Evolutionary conservation across 148 eudicot genomes (phyloP).

Genomic region (Selenicereus undatus): DNA sequence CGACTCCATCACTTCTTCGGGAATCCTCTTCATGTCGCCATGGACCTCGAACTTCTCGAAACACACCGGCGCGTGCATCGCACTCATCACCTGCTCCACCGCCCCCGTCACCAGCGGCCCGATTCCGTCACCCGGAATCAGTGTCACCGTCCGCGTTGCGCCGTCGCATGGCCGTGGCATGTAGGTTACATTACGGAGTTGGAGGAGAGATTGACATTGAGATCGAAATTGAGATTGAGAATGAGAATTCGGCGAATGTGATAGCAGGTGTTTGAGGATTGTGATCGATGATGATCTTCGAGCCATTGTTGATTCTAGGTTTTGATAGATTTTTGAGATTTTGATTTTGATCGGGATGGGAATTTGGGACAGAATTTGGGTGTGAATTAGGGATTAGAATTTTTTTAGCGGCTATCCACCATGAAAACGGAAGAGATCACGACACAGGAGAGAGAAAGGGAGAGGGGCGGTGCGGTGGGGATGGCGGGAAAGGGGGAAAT

Average conservation of each 20-base stretch:
- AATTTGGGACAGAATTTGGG: too few species aligned
- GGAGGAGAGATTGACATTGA: slow-evolving; percentile 33
- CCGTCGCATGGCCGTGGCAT: slow-evolving; percentile 94
- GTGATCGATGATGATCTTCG: slow-evolving; percentile 34
- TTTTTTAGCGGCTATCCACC: not conserved
- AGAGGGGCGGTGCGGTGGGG: not conserved
- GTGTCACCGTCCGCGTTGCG: slow-evolving; percentile 50
- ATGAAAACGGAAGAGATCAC: slow-evolving; percentile 2
- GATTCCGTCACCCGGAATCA: slow-evolving; percentile 81
- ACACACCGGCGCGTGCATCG: slow-evolving; percentile 74
- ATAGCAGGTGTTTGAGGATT: slow-evolving; percentile 31
- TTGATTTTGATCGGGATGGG: not conserved
- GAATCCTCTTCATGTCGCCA: slow-evolving; percentile 59
- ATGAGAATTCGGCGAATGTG: slow-evolving; percentile 2
- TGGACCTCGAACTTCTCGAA: slow-evolving; percentile 67
- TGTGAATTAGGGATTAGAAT: not conserved
- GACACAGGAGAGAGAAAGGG: not conserved
- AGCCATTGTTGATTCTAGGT: slow-evolving; percentile 31
- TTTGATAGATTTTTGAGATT: not conserved
- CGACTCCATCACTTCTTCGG: slow-evolving; percentile 51
- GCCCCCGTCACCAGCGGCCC: slow-evolving; percentile 81
- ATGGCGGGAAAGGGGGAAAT: not conserved
- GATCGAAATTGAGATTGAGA: not conserved
- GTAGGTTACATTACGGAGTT: slow-evolving; percentile 44
- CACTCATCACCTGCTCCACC: slow-evolving; percentile 65